Conservation (phyloP, 306 rosid species). For the Dicorynia guianensis region DNA sequence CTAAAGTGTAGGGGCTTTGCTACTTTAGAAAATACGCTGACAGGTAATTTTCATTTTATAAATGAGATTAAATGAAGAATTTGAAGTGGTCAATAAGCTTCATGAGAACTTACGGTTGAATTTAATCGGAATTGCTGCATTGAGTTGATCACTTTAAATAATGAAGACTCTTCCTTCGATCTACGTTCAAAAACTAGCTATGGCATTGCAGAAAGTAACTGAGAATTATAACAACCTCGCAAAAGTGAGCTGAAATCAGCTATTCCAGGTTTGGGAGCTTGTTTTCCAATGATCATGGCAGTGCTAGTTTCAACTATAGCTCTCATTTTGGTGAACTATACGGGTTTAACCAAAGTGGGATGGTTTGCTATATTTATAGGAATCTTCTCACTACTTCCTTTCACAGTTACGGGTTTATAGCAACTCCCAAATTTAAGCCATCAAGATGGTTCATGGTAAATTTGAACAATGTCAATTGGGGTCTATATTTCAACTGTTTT, state of each 20-base stretch:
- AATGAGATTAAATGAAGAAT: background rate
- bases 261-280: background rate
- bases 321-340: too few species aligned
- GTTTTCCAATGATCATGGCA: conserved; percentile 39
- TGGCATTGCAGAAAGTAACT: conserved; percentile 20
- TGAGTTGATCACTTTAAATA: too few species aligned
- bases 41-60: background rate
- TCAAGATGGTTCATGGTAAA: too few species aligned
- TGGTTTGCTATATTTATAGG: too few species aligned
- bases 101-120: background rate
- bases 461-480: too few species aligned
- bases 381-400: too few species aligned
- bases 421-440: too few species aligned
- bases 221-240: background rate
- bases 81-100: background rate
- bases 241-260: conserved; percentile 27
- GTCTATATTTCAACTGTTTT: too few species aligned
- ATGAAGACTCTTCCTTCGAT: background rate
- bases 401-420: too few species aligned
- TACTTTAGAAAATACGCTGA: too few species aligned
- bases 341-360: too few species aligned
- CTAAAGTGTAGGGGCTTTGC: too few species aligned
- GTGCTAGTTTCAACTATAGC: conserved; percentile 42
- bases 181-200: background rate
- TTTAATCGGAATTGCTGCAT: background rate